Evolutionary conservation across 208 protist species (phyloP), one percentile per base, ranked within the genome.

Genomic region (Crithidia expoeki): DNA sequence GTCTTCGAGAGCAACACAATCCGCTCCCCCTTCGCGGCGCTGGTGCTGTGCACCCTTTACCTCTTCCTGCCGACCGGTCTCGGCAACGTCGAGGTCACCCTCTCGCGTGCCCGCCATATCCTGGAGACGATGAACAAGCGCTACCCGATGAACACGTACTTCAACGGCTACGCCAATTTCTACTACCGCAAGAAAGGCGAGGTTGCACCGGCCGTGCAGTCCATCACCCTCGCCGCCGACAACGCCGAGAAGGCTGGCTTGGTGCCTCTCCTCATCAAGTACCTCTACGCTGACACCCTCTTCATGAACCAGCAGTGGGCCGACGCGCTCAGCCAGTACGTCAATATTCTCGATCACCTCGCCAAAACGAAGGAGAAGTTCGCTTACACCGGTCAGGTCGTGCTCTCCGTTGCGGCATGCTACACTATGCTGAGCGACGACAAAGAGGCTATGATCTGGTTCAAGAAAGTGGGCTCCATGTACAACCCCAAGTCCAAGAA

Each of bases 141-240:
- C 42, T 96, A 93, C 75, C 85, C 90, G 11, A 76, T 86, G 59
- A 97, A 97, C 80, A 95, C 88, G 21, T 94, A 97, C 76, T 97
- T 97, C 76, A 68, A 94, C 76, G 92, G 92, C 17, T 97, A 97
- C 79, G 82, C 84, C 17, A 97, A 97, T 74, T 97, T 97, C 76
- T 97, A 95, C 75, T 80, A 93, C 81, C 81, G 92, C 51, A 97
- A 97, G 68, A 82, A 79, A 32, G 92, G 92, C 30, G 88, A 97
- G 60, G 90, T 86, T 4, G 66, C 38, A 19, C 70, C 92, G n/a
- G 92, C 90, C 9, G 73, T 95, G 72, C 28, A 69, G 25, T 81
- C 79, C 61, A 95, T 97, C 74, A 80, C 82, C 12, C 59, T 77
- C 19, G 85, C 92, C 4, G 87, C 80, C n/a, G 74, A 73, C n/a